Conservation (phyloP, 768 basidiomycete species). For the Leucosporidium yakuticum region DNA sequence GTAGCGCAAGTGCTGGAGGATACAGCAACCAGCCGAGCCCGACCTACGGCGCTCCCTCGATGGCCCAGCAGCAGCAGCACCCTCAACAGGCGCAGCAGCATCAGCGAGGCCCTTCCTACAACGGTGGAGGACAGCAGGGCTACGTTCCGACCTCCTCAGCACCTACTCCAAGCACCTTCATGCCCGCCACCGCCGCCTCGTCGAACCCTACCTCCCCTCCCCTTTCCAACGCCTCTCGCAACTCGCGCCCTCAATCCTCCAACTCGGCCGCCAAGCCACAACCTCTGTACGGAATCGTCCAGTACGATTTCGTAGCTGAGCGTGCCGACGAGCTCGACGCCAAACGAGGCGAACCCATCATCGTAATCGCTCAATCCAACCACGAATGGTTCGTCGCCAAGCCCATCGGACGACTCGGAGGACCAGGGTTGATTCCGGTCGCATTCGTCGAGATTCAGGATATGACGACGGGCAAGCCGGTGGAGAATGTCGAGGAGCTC, state of each 20-base stretch:
- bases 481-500: slow-evolving; percentile 64
- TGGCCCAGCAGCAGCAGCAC: slow-evolving; percentile 1
- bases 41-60: slow-evolving; percentile 8
- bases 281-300: slow-evolving; percentile 87
- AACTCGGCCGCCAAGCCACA: slow-evolving; percentile 47
- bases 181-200: slow-evolving; percentile 22
- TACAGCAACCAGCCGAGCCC: slow-evolving; percentile 6
- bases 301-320: slow-evolving; percentile 94
- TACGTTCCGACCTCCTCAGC: background rate
- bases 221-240: slow-evolving; percentile 32
- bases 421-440: slow-evolving; percentile 93
- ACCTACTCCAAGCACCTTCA: background rate
- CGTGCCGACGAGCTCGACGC: slow-evolving; percentile 94
- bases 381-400: slow-evolving; percentile 99
- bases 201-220: slow-evolving; percentile 27
- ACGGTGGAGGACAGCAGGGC: slow-evolving; percentile 1
- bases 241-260: slow-evolving; percentile 25
- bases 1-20: background rate
- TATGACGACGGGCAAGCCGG: slow-evolving; percentile 71
- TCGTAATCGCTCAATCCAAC: slow-evolving; percentile 98
- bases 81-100: slow-evolving; percentile 10
- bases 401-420: slow-evolving; percentile 87
- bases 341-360: slow-evolving; percentile 84
- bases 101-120: background rate
- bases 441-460: slow-evolving; percentile 96